Percentiles rank a stretch among this genome's conserved stretches.
Conservation (phyloP, 2,329 filamentous ascomycete species). For the Aspergillus hiratsukae region DNA sequence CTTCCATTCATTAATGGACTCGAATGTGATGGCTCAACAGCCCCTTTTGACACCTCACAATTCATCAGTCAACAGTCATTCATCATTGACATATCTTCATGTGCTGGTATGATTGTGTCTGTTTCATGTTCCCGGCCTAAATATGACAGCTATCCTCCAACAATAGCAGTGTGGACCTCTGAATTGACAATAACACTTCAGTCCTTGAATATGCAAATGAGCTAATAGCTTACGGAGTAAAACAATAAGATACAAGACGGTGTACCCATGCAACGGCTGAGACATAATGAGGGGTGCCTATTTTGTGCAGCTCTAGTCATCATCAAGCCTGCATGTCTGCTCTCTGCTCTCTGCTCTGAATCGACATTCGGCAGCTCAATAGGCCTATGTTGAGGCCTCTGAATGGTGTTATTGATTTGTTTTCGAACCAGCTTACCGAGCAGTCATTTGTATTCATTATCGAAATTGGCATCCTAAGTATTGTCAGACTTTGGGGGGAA, state of each 20-base stretch:
- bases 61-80: not conserved
- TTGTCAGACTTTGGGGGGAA: not conserved
- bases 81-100: not conserved
- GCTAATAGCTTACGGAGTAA: not conserved
- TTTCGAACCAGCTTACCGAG: too few relatives aligned
- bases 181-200: not conserved
- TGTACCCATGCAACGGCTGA: not conserved
- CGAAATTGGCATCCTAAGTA: not conserved
- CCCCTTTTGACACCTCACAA: not conserved
- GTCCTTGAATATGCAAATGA: not conserved
- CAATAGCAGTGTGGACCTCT: not conserved
- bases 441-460: too few relatives aligned
- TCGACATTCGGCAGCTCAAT: too few relatives aligned
- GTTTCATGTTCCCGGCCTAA: not conserved
- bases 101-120: not conserved
- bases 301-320: not conserved
- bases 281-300: not conserved
- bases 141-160: not conserved
- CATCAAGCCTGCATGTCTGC: not conserved
- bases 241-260: not conserved
- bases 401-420: too few relatives aligned
- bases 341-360: too few relatives aligned
- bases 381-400: too few relatives aligned
- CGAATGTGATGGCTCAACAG: not conserved
- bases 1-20: not conserved